Evolutionary conservation across 345 rosid species (phyloP).

Genomic region (Brassica juncea): DNA sequence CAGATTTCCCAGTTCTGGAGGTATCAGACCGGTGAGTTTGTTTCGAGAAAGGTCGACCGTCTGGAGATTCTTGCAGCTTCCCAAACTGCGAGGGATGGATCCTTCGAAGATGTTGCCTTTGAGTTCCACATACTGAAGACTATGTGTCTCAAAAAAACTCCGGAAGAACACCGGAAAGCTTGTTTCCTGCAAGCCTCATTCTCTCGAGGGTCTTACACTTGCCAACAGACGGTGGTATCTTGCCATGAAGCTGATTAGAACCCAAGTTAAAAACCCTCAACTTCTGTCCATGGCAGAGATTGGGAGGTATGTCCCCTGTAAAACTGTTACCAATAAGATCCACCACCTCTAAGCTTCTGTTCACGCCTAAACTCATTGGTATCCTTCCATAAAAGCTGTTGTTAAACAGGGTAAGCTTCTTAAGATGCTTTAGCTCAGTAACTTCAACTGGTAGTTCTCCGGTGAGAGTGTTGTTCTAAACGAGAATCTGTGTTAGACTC

Average conservation of each 20-base stretch:
- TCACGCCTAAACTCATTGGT: conserved; percentile 64
- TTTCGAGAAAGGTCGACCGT: conserved; percentile 60
- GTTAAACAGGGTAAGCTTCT: conserved; percentile 52
- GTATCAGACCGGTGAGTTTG: conserved; percentile 58
- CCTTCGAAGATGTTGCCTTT: conserved; percentile 59
- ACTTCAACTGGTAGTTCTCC: conserved; percentile 71
- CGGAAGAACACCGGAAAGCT: conserved; percentile 57
- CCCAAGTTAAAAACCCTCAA: conserved; percentile 52
- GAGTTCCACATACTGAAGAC: conserved; percentile 51
- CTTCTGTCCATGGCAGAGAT: conserved; percentile 64
- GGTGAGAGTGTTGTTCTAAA: conserved; percentile 61
- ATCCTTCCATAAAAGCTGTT: conserved; percentile 63
- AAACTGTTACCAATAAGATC: conserved; percentile 63
- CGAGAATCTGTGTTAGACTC: conserved; percentile 47
- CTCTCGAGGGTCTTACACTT: conserved; percentile 62
- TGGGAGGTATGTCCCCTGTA: conserved; percentile 67
- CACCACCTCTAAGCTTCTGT: conserved; percentile 60
- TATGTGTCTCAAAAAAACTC: conserved; percentile 47
- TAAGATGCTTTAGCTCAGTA: conserved; percentile 57
- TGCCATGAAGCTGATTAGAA: conserved; percentile 63
- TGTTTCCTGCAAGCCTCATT: conserved; percentile 55
- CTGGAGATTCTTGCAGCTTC: conserved; percentile 49
- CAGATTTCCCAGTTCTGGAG: conserved; percentile 61
- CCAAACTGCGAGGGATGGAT: conserved; percentile 59
- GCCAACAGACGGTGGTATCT: conserved; percentile 58